phyloP scores from a whole-genome alignment of 441 rosid species.

The Erodium moschatum region DNA sequence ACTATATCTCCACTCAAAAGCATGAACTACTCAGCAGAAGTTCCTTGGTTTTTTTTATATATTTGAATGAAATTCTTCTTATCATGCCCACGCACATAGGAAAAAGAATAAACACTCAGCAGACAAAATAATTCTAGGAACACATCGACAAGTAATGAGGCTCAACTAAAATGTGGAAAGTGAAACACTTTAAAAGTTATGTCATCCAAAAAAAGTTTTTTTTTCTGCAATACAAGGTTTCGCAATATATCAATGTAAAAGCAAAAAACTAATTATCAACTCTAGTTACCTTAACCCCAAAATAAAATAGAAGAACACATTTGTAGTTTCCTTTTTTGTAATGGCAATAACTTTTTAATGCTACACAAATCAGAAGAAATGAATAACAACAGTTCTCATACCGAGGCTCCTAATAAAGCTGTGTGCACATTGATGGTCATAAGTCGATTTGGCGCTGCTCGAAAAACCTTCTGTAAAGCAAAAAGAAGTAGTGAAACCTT shows the following conservation, averaged over 20 bases:
- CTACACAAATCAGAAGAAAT: background rate
- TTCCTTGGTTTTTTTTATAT: too few species aligned
- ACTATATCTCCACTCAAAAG: too few species aligned
- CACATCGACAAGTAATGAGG: too few species aligned
- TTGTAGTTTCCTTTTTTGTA: background rate
- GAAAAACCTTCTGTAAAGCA: conserved; percentile 91
- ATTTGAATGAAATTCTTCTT: too few species aligned
- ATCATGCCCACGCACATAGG: too few species aligned
- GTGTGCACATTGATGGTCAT: conserved; percentile 76
- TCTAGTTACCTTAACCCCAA: background rate
- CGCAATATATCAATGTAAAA: background rate
- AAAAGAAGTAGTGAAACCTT: conserved; percentile 84
- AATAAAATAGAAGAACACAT: background rate
- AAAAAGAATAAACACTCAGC: too few species aligned
- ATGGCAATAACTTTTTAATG: background rate
- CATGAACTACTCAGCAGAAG: too few species aligned
- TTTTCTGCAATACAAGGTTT: background rate
- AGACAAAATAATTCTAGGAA: too few species aligned
- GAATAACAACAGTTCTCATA: conserved; percentile 23
- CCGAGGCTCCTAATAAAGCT: conserved; percentile 93
- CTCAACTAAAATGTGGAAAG: too few species aligned
- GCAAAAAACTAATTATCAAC: background rate
- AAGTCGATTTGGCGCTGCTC: conserved; percentile 87
- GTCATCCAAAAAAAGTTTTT: background rate
- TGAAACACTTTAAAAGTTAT: background rate